Conservation (phyloP, 192 early-diverging fungal species). For the Podila verticillata region DNA sequence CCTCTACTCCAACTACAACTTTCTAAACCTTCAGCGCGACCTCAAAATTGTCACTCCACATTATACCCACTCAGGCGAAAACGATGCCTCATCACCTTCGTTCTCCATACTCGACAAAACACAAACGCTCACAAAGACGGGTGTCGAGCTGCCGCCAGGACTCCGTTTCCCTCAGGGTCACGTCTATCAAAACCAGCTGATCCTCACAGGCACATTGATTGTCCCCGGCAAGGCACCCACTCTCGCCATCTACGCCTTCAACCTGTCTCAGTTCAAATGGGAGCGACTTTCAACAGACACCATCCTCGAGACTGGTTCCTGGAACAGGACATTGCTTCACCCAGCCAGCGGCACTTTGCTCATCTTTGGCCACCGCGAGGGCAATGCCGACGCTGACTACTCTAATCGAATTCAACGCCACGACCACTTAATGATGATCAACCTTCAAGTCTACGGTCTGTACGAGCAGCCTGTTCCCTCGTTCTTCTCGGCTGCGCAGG, state of each 20-base stretch:
- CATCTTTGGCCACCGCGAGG: slow-evolving; percentile 33
- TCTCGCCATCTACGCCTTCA: slow-evolving; percentile 34
- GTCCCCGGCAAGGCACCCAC: slow-evolving; percentile 24
- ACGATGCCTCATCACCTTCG: slow-evolving; percentile 2
- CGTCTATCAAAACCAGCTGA: slow-evolving; percentile 42
- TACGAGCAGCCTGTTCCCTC: slow-evolving; percentile 41
- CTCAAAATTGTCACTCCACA: slow-evolving; percentile 34
- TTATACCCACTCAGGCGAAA: slow-evolving; percentile 12
- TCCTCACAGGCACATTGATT: slow-evolving; percentile 42
- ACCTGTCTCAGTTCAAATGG: slow-evolving; percentile 18
- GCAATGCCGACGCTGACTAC: slow-evolving; percentile 29
- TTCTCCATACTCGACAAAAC: slow-evolving; percentile 30
- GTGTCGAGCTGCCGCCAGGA: slow-evolving; percentile 19
- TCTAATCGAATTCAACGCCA: slow-evolving; percentile 38
- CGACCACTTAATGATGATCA: slow-evolving; percentile 36
- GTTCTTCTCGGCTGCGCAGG: slow-evolving; percentile 28
- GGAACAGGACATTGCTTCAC: slow-evolving; percentile 39
- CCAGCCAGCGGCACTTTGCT: slow-evolving; percentile 40
- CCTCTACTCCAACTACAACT: slow-evolving; percentile 51
- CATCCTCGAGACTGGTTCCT: slow-evolving; percentile 25
- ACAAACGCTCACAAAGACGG: slow-evolving; percentile 11
- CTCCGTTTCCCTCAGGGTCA: slow-evolving; percentile 47
- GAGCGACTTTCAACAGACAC: slow-evolving; percentile 34
- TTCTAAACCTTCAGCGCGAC: slow-evolving; percentile 38
- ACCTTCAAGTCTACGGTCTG: slow-evolving; percentile 45